Percentiles rank a stretch among this genome's conserved stretches.
These are phyloP conservation scores for Kwoniella sp. DNA, from an alignment of 768 basidiomycete genomes.

Conservation along the genomic window DNA sequence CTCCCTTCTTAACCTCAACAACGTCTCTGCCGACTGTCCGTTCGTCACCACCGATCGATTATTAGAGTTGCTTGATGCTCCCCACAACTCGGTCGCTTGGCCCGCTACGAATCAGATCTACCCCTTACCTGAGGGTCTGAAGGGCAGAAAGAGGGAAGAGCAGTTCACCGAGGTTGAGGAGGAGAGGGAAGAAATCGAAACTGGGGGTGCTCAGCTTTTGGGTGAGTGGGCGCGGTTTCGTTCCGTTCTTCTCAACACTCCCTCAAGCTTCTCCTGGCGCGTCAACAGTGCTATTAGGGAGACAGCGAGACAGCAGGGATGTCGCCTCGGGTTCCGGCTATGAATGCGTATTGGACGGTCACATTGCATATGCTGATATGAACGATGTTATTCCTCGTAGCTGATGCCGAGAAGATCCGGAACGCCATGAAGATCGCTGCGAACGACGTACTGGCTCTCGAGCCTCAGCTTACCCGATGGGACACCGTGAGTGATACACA, in stretches of 20 bases:
- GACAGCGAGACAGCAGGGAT: too few species aligned
- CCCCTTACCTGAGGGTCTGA: conserved; percentile 33
- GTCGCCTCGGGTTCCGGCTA: too few species aligned
- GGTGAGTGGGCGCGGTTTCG: conserved; percentile 23
- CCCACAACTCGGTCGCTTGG: conserved; percentile 46
- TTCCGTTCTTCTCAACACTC: neutral
- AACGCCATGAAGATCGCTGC: conserved; percentile 42
- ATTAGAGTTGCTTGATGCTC: conserved; percentile 45
- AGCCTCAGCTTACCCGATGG: conserved; percentile 51
- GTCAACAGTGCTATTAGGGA: too few species aligned
- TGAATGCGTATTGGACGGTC: too few species aligned
- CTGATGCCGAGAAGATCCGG: conserved; percentile 27
- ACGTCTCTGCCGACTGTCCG: conserved; percentile 48
- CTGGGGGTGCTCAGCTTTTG: conserved; percentile 32
- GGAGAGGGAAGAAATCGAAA: conserved; percentile 31
- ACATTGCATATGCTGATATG: neutral
- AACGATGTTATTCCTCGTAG: neutral
- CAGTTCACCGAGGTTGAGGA: conserved; percentile 42
- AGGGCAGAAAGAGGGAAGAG: conserved; percentile 34
- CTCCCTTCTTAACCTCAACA: conserved; percentile 64
- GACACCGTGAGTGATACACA: conserved; percentile 41
- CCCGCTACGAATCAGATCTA: conserved; percentile 44
- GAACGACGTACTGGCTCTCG: conserved; percentile 42
- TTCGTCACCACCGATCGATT: conserved; percentile 26
- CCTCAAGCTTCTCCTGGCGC: too few species aligned